Conservation (phyloP, 2,329 filamentous ascomycete species). For the Phaeosphaeriaceae sp. region DNA sequence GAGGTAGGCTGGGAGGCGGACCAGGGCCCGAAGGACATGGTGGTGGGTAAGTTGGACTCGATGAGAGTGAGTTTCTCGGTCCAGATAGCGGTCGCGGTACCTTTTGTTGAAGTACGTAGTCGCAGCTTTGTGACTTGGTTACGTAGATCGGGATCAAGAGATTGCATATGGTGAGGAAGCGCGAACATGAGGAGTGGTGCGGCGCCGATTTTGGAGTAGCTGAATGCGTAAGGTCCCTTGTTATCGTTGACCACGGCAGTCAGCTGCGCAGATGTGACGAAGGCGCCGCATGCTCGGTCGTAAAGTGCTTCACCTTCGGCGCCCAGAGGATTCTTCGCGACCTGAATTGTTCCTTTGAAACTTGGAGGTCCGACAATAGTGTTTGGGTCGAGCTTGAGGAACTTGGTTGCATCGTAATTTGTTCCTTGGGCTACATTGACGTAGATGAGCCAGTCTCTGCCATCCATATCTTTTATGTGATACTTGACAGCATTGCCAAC, state of each 20-base stretch:
- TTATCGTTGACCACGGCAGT: constrained; percentile 66
- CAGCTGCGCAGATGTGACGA: constrained; percentile 69
- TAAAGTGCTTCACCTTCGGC: constrained; percentile 70
- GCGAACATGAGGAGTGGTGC: constrained; percentile 81
- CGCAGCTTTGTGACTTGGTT: constrained; percentile 61
- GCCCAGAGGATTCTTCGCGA: constrained; percentile 74
- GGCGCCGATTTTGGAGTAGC: constrained; percentile 75
- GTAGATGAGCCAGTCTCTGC: constrained; percentile 77
- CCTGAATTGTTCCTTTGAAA: constrained; percentile 81
- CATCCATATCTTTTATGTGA: constrained; percentile 73
- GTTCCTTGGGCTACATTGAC: constrained; percentile 62
- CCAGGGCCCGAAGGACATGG: constrained; percentile 84
- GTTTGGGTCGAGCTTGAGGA: constrained; percentile 68
- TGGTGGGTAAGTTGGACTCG: constrained; percentile 73
- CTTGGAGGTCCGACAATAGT: constrained; percentile 68
- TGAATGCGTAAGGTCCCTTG: constrained; percentile 72
- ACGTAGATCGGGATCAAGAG: constrained; percentile 69
- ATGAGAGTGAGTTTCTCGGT: constrained; percentile 68
- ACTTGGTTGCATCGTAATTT: constrained; percentile 66
- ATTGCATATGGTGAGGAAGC: constrained; percentile 82
- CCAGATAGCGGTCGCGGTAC: constrained; percentile 74
- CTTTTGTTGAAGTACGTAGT: constrained; percentile 85
- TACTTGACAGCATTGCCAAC: constrained; percentile 78
- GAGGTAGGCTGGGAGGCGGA: constrained; percentile 56
- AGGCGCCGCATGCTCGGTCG: constrained; percentile 78